Evolutionary conservation across 1,139 yeast genomes (phyloP).

Genomic region (Nakaseomyces nivariensis): DNA sequence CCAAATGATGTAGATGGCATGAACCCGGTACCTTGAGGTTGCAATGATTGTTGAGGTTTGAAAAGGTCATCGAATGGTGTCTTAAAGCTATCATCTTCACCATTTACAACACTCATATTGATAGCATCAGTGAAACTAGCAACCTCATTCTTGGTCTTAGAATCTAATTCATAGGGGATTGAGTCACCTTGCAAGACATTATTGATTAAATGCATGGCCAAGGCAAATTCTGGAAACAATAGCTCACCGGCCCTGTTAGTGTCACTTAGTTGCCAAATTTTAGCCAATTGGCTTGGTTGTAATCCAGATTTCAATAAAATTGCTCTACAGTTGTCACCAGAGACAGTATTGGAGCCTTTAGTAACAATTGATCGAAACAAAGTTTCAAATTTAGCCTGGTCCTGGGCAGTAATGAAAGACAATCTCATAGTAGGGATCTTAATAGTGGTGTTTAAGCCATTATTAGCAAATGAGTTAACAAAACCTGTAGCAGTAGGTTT

Average conservation of each 20-base stretch:
- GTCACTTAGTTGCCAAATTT: constrained; percentile 85
- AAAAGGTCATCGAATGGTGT: constrained; percentile 30
- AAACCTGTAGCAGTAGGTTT: constrained; percentile 32
- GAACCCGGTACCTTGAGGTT: constrained; percentile 31
- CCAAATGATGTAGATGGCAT: constrained; percentile 26
- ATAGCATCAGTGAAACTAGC: constrained; percentile 81
- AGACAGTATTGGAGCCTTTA: constrained; percentile 65
- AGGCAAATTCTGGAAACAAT: constrained; percentile 88
- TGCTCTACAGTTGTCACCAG: constrained; percentile 70
- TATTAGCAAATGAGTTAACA: constrained; percentile 31
- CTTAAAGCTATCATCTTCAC: constrained; percentile 33
- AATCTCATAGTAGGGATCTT: constrained; percentile 62
- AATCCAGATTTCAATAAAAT: constrained; percentile 75
- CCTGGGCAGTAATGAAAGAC: constrained; percentile 75
- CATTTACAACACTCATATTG: constrained; percentile 60
- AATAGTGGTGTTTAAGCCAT: constrained; percentile 32
- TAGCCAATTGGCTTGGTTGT: constrained; percentile 66
- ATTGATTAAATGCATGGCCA: constrained; percentile 84
- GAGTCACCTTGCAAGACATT: constrained; percentile 66
- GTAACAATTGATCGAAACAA: constrained; percentile 71
- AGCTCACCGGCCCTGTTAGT: constrained; percentile 77
- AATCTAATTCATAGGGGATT: constrained; percentile 64
- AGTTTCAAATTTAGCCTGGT: constrained; percentile 77
- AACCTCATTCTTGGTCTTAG: constrained; percentile 71
- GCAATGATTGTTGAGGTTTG: constrained; percentile 18